A percentile compares a stretch with the other conserved stretches of the same genome.
Evolutionary conservation across 1,284 basidiomycete species (phyloP).

Genomic region (Fomitopsis palustris): DNA sequence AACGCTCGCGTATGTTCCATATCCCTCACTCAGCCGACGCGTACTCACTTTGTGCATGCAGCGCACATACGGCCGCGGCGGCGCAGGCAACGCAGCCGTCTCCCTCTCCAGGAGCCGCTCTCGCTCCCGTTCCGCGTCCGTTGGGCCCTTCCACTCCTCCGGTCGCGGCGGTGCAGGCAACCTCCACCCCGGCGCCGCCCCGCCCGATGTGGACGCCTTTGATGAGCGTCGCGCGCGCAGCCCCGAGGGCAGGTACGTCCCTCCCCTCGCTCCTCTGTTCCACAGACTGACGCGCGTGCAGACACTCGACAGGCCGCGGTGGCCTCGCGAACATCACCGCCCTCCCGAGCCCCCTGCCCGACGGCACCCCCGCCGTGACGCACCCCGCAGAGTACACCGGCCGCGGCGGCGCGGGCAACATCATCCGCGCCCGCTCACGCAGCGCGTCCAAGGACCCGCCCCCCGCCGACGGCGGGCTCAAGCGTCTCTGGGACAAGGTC

Average conservation of each 20-base stretch:
- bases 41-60: conserved; percentile 21
- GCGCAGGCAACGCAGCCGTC: conserved; percentile 49
- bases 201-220: conserved; percentile 40
- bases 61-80: conserved; percentile 59
- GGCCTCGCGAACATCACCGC: conserved; percentile 60
- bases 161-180: conserved; percentile 74
- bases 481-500: conserved; percentile 18
- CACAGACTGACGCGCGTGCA: conserved; percentile 19
- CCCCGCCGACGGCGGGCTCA: conserved; percentile 12
- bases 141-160: conserved; percentile 37
- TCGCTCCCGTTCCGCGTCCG: conserved; percentile 7
- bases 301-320: conserved; percentile 69
- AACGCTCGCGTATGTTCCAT: conserved; percentile 14
- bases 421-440: conserved; percentile 43
- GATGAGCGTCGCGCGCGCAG: conserved; percentile 31
- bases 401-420: conserved; percentile 75
- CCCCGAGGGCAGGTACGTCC: conserved; percentile 40
- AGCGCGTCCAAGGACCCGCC: conserved; percentile 19
- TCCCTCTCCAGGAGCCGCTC: conserved; percentile 27
- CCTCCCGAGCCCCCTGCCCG: conserved; percentile 37
- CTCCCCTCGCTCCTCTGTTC: not conserved
- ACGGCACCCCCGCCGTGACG: conserved; percentile 12
- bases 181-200: conserved; percentile 37
- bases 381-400: conserved; percentile 42
- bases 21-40: not conserved